These are phyloP conservation scores for Silene coronaria DNA, from an alignment of 179 eudicot genomes.

Conservation along the genomic window DNA sequence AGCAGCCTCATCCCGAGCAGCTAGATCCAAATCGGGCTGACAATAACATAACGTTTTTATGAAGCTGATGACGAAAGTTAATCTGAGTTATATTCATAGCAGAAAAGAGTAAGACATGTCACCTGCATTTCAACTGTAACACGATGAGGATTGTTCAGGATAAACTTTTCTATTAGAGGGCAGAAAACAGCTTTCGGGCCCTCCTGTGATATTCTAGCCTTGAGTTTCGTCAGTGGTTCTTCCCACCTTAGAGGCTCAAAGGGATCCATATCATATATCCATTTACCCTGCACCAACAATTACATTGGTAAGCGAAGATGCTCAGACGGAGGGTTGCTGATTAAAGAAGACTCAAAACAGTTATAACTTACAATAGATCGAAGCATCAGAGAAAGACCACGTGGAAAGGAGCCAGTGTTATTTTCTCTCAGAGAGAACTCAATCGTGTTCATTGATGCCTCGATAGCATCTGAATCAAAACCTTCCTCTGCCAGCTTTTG, in stretches of 20 bases:
- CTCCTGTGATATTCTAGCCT: slow-evolving; percentile 72
- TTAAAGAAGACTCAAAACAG: background rate
- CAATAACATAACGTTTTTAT: slow-evolving; percentile 7
- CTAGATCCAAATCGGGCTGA: slow-evolving; percentile 96
- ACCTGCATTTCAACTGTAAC: slow-evolving; percentile 98
- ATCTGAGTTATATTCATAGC: background rate
- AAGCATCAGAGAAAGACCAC: slow-evolving; percentile 92
- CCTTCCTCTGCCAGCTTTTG: slow-evolving; percentile 69
- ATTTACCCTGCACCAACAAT: slow-evolving; percentile 59
- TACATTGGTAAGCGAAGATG: slow-evolving; percentile 13
- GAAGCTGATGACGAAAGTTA: background rate
- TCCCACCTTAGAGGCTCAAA: slow-evolving; percentile 91
- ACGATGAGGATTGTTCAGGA: slow-evolving; percentile 77
- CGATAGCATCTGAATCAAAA: slow-evolving; percentile 80
- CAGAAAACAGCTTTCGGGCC: slow-evolving; percentile 92
- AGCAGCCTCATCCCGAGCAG: slow-evolving; percentile 77
- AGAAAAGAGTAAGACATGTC: slow-evolving; percentile 13
- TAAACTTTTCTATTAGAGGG: slow-evolving; percentile 74
- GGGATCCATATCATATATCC: slow-evolving; percentile 97
- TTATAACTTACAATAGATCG: slow-evolving; percentile 62
- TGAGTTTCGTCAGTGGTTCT: slow-evolving; percentile 67
- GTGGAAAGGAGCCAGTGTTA: slow-evolving; percentile 94
- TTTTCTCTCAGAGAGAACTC: slow-evolving; percentile 93
- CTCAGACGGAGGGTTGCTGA: background rate
- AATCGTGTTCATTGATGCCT: slow-evolving; percentile 96